Base-by-base conservation (phyloP, 805 yeast genomes). In the Kodamaea sagamina region DNA sequence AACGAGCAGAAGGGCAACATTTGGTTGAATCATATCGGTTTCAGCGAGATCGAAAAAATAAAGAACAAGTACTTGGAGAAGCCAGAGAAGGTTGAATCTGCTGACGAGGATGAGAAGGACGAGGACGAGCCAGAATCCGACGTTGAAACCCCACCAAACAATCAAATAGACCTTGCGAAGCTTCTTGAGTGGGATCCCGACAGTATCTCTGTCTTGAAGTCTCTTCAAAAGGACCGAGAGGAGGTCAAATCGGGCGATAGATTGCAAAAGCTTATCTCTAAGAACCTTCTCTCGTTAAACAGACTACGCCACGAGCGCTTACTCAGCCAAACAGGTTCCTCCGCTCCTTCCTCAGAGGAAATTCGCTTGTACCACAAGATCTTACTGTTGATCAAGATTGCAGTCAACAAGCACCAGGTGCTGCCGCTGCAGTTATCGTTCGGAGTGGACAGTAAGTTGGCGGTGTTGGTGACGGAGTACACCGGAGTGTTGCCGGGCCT, bases 401-500 rank as follows among this genome's bases (percentile, higher is more conserved):
- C 74, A 46, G 49, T 74, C 44, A 54, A 58, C 19, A 51, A 62
- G 26, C 50, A 62, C 36, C 55, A 62, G n/a, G 46, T 64, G 2
- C 42, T 48, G 4, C 62, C 63, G 12, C 52, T 50, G 16, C 50
- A 47, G 13, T 52, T 69, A 32, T 48, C 65, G n/a, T 43, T 61
- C 19, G 52, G 57, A 17, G 56, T 68, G 40, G 66, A 71, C 34
- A 62, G 67, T 31, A 63, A 63, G 17, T 59, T 90, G 36, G 95
- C 96, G 0, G 82, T 86, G 0, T 72, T 86, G 44, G 81, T 81
- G 57, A 77, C 82, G 17, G 87, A 83, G 50, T 89, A 87, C 56
- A 67, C 77, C 27, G 97, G 97, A 36, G 75, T 84, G 1, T 72
- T 90, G 55, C 97, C 97, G 1, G 85, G 86, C 4, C 59, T 72